A percentile compares a stretch with the other conserved stretches of the same genome.
These are phyloP conservation scores for Tricladium varicosporioides DNA, from an alignment of 2,329 filamentous ascomycete species.

Conservation along the genomic window DNA sequence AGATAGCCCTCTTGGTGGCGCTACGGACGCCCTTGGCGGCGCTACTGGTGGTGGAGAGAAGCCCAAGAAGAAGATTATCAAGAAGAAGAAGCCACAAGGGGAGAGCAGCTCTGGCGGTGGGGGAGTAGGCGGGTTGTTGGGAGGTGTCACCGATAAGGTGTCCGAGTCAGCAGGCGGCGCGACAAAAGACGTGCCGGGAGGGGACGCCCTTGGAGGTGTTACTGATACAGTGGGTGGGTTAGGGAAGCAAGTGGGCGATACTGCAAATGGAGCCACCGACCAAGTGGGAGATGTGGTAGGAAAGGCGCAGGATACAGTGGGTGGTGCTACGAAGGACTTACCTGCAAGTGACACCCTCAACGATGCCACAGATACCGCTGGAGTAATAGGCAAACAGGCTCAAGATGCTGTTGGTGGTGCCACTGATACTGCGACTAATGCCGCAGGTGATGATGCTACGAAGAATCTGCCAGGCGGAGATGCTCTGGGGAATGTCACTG, in stretches of 20 bases:
- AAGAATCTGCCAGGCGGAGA: neutral
- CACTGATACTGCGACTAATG: neutral
- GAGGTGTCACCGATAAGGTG: neutral
- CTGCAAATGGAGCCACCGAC: neutral
- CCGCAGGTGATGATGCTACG: neutral
- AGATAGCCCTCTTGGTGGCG: too few relatives aligned
- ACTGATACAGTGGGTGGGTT: neutral
- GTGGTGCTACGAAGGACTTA: neutral
- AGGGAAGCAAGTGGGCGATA: neutral
- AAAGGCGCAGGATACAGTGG: neutral
- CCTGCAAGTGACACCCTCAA: neutral
- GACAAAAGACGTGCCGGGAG: too few relatives aligned
- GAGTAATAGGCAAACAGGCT: neutral
- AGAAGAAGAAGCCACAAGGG: too few relatives aligned
- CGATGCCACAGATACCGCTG: neutral
- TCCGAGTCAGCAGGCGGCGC: too few relatives aligned
- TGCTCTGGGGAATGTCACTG: neutral
- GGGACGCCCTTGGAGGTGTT: neutral
- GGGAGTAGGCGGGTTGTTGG: neutral
- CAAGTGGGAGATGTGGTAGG: neutral
- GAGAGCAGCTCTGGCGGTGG: neutral
- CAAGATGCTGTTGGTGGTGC: slow-evolving; percentile 4
- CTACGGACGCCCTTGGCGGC: too few relatives aligned
- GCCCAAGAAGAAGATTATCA: neutral
- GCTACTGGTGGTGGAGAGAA: neutral